phyloP scores from a whole-genome alignment of 768 basidiomycete genomes.

The Lepiota brunneoincarnata region DNA sequence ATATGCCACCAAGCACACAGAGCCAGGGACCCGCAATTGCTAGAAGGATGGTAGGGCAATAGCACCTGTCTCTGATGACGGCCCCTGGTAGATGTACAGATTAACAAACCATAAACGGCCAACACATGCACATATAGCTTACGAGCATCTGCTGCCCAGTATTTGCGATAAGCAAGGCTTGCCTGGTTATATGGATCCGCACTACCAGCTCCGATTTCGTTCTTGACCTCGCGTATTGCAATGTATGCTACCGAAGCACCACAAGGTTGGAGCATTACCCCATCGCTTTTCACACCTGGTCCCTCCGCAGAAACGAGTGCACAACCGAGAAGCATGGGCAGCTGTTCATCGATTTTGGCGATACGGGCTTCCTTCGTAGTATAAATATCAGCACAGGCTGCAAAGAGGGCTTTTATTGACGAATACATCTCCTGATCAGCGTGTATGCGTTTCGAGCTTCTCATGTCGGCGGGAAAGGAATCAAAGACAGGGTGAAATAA shows the following conservation, averaged over 20 bases:
- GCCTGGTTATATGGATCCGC: slow-evolving; percentile 11
- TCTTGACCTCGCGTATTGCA: background rate
- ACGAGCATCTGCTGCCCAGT: slow-evolving; percentile 8
- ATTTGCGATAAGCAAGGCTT: slow-evolving; percentile 10
- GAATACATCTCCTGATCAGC: slow-evolving; percentile 8
- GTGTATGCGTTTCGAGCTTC: slow-evolving; percentile 12
- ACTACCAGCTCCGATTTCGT: background rate
- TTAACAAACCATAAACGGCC: background rate
- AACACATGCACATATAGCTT: slow-evolving; percentile 3
- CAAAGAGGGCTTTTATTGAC: slow-evolving; percentile 4
- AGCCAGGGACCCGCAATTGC: slow-evolving; percentile 30
- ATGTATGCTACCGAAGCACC: background rate
- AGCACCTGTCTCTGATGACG: slow-evolving; percentile 14
- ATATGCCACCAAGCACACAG: slow-evolving; percentile 29
- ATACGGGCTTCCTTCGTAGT: background rate
- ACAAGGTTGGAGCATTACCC: background rate
- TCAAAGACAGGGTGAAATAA: slow-evolving; percentile 23
- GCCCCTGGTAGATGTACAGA: slow-evolving; percentile 14
- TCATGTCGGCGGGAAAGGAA: slow-evolving; percentile 18
- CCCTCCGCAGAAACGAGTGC: too few relatives aligned
- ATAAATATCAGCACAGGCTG: slow-evolving; percentile 11
- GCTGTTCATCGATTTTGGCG: too few relatives aligned
- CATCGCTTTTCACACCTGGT: background rate
- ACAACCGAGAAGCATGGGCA: too few relatives aligned
- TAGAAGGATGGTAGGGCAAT: slow-evolving; percentile 31